These are phyloP conservation scores for Vaccinium darrowii DNA, from an alignment of 148 eudicot genomes.

Conservation along the genomic window DNA sequence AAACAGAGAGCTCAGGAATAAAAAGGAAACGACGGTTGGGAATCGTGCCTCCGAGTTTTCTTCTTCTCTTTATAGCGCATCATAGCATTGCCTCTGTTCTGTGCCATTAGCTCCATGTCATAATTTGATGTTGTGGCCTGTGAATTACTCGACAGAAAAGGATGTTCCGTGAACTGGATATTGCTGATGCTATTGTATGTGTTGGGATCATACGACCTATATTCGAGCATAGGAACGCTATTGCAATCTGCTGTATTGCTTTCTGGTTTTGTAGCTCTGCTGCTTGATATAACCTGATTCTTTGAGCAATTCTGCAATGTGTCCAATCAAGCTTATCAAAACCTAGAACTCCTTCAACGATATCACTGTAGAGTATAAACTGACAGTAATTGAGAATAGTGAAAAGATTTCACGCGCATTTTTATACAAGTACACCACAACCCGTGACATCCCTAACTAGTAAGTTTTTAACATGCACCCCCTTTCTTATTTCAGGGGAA, in stretches of 20 bases:
- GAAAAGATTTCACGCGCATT: no score
- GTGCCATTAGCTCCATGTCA: constrained; percentile 10
- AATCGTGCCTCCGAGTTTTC: constrained; percentile 9
- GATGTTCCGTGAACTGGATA: constrained; percentile 5
- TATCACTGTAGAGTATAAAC: no score
- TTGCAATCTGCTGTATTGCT: neutral
- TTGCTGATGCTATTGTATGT: constrained; percentile 8
- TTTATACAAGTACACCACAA: no score
- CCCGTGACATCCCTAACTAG: neutral
- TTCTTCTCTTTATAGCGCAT: constrained; percentile 22
- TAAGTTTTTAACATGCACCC: neutral
- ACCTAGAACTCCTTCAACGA: neutral
- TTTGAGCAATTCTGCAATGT: constrained; percentile 3
- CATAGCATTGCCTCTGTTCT: constrained; percentile 19
- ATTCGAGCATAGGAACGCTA: neutral
- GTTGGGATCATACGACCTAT: neutral
- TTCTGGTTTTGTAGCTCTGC: neutral
- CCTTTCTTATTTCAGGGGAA: neutral
- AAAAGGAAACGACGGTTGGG: neutral
- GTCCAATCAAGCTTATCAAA: constrained; percentile 10
- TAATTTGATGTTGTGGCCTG: neutral
- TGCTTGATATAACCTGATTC: neutral
- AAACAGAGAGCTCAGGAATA: neutral
- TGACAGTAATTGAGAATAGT: no score
- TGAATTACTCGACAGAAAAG: neutral